Conservation (phyloP, 208 protist genomes). For the Endotrypanum monterogeii region DNA sequence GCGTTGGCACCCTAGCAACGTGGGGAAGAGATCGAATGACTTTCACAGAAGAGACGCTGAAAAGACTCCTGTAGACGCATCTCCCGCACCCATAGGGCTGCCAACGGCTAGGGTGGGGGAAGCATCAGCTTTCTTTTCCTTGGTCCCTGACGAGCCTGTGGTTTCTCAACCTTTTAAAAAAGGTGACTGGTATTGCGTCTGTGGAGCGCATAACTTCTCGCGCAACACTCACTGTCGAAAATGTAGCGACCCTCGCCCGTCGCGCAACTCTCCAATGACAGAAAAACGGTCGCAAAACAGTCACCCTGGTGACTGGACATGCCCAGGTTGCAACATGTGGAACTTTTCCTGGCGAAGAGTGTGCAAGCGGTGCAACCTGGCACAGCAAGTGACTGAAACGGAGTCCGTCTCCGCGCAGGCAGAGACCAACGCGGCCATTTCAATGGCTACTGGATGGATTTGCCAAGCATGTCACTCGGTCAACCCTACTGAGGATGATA, state of each 20-base stretch:
- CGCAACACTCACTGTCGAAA: slow-evolving; percentile 39
- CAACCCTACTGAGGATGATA: slow-evolving; percentile 11
- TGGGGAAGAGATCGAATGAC: background rate
- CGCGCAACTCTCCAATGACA: background rate
- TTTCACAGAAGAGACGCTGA: background rate
- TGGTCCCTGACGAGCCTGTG: background rate
- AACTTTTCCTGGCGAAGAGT: slow-evolving; percentile 34
- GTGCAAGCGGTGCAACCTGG: slow-evolving; percentile 31
- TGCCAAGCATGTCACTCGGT: slow-evolving; percentile 31
- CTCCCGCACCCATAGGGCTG: background rate
- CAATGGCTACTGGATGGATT: slow-evolving; percentile 14
- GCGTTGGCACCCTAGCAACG: background rate
- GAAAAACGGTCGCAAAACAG: background rate
- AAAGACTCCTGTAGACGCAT: background rate
- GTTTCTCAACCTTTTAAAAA: slow-evolving; percentile 16
- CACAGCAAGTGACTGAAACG: background rate
- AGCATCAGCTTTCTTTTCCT: background rate
- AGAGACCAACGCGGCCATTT: background rate
- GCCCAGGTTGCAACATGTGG: slow-evolving; percentile 28
- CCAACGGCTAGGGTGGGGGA: background rate
- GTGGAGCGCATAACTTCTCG: slow-evolving; percentile 77
- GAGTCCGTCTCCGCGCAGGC: background rate
- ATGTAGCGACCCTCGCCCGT: slow-evolving; percentile 22
- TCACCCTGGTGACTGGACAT: slow-evolving; percentile 34
- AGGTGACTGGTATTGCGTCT: slow-evolving; percentile 78